Conservation (phyloP, 1,139 yeast species). For the Taphrina deformans region DNA sequence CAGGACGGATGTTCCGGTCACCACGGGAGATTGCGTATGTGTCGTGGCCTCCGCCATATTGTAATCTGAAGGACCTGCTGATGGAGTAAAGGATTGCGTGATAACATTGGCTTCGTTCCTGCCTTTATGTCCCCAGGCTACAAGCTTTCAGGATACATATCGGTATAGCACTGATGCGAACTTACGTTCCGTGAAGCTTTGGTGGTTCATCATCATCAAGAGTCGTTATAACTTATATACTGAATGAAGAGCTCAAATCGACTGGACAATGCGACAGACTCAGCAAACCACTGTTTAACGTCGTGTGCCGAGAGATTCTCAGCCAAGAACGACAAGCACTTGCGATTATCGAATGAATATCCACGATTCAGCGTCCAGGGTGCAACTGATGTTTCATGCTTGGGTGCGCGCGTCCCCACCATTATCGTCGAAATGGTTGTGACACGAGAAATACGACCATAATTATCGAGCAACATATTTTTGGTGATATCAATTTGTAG, state of each 20-base stretch:
- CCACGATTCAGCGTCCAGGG: too few relatives aligned
- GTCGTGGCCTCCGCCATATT: conserved; percentile 20
- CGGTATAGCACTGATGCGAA: neutral
- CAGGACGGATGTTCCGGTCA: conserved; percentile 94
- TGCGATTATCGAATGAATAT: too few relatives aligned
- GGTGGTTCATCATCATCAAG: conserved; percentile 23
- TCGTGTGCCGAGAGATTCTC: too few relatives aligned
- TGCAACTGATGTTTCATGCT: too few relatives aligned
- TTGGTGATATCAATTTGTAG: too few relatives aligned
- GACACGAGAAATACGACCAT: neutral
- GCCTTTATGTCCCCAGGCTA: conserved; percentile 32
- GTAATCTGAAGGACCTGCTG: conserved; percentile 15
- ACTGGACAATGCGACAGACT: too few relatives aligned
- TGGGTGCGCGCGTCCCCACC: conserved; percentile 6
- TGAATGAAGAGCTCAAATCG: too few relatives aligned
- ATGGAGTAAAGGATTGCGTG: conserved; percentile 22
- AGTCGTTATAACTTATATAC: neutral
- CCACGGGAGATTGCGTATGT: conserved; percentile 89
- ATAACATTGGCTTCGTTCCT: conserved; percentile 27
- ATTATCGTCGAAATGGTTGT: neutral
- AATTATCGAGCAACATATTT: too few relatives aligned
- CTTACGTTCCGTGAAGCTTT: conserved; percentile 25
- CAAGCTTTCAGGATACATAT: neutral
- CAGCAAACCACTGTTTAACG: too few relatives aligned
- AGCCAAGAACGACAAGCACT: too few relatives aligned